Conservation (phyloP, 2,329 filamentous ascomycete genomes). For the Ophiostoma sp. region DNA sequence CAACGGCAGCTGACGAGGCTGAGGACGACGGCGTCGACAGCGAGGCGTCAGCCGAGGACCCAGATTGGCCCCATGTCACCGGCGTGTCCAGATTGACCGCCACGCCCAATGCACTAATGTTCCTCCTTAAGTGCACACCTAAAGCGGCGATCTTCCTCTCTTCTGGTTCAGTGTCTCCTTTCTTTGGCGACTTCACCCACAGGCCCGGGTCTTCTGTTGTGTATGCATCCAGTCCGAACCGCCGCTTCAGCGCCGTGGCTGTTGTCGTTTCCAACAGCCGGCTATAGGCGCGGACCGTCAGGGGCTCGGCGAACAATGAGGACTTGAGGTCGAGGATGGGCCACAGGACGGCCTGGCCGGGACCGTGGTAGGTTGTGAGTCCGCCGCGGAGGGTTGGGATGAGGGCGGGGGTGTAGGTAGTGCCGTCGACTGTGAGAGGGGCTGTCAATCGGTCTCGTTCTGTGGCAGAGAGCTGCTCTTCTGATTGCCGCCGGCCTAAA, state of each 20-base stretch:
- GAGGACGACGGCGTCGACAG: background rate
- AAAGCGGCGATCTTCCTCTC: constrained; percentile 82
- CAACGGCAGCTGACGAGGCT: no score
- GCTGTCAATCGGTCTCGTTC: constrained; percentile 49
- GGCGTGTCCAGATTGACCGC: constrained; percentile 75
- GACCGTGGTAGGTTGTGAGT: constrained; percentile 92
- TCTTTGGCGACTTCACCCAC: constrained; percentile 57
- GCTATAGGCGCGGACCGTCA: constrained; percentile 76
- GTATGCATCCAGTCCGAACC: constrained; percentile 62
- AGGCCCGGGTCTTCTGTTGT: constrained; percentile 80
- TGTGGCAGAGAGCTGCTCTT: constrained; percentile 44
- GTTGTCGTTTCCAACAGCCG: constrained; percentile 75
- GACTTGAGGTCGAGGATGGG: constrained; percentile 78
- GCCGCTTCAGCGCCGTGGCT: constrained; percentile 59
- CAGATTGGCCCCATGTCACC: constrained; percentile 35
- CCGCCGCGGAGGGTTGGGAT: constrained; percentile 77
- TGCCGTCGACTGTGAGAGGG: constrained; percentile 41
- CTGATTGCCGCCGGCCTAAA: constrained; percentile 75
- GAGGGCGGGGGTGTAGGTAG: constrained; percentile 56
- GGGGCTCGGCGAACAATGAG: constrained; percentile 35
- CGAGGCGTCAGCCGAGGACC: background rate
- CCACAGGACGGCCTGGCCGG: constrained; percentile 90
- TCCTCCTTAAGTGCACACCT: constrained; percentile 84
- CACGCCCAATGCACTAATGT: constrained; percentile 81
- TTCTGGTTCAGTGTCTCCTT: constrained; percentile 21